Evolutionary conservation across 495 filamentous ascomycete genomes (phyloP), one percentile per base, ranked within the genome.

Genomic region (Polyplosphaeria fusca): DNA sequence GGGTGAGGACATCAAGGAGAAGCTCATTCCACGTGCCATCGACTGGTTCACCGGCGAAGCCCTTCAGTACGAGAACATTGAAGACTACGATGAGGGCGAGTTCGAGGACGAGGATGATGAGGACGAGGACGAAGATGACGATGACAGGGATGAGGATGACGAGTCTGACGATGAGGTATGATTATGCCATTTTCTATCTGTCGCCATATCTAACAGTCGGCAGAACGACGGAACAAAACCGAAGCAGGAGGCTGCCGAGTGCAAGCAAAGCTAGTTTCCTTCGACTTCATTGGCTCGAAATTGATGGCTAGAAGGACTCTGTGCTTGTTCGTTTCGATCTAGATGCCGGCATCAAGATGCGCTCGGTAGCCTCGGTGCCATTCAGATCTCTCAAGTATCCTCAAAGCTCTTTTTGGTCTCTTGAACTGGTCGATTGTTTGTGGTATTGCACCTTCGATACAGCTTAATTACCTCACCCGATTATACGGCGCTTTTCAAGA

Each of bases 1-100:
- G 42, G 94, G 94, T 51, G 94, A 99, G 75, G 94, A 99, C 71
- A 96, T 99, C 72, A 99, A 99, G 79, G 94, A 99, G 81, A 99
- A 99, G 75, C 81, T 99, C 55, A 99, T 99, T 65, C 94, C 94
- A 51, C 91, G 91, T 65, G 94, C 94, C 16, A 92, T 99, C 67
- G 94, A 97, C 73, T 99, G 94, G 94, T 99, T 97, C 75, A 99
- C 94, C 39, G 94, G 94, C 37, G 93, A 99, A 75, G 94, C 94
- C 51, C 83, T 97, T 60, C 93, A 95, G 64, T 99, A 89, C 56
- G 94, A 99, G 79, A 92, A 95, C 67, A 65, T 96, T 4, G 89
- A 92, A 49, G 88, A 95, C 30, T 75, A 86, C 59, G 91, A 94
- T 52, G 83, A 88, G 49, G 89, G 85, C 53, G 88, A 87, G 51